Base-by-base conservation (phyloP, 495 filamentous ascomycete genomes). In the Halenospora varia region DNA sequence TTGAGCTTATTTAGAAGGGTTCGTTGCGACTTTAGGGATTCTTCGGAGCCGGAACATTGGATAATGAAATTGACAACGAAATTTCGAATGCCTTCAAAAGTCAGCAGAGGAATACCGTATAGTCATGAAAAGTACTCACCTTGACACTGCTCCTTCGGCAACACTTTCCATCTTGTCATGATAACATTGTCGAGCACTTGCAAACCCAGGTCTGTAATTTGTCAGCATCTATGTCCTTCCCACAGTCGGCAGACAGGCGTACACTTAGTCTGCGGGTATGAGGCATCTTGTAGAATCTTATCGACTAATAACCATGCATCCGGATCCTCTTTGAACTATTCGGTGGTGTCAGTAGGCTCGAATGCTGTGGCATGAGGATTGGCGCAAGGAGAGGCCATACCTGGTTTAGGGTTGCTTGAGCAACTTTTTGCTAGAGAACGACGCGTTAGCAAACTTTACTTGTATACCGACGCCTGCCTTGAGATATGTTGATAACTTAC, bases 11-110 rank as follows among this genome's bases (percentile, higher is more conserved):
- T 97, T 65, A 99, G 71, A 25, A 99, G 87, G 41, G 90, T 89
- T 57, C 88, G 83, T 67, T 99, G 85, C 53, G 77, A 75, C 62
- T 84, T 85, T 39, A 96, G 79, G 59, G 84, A 88, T 66, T 96
- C 92, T 69, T 97, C 93, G 26, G 88, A 88, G 66, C 78, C 82
- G 24, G 95, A 97, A 66, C 82, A 88, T 66, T 96, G 84, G 70
- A 99, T 92, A 70, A 99, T 97, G 72, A 93, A 94, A 71, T 90
- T 88, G 60, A 99, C 95, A 47, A 99, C 90, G 69, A 97, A 97
- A 75, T 97, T 97, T 51, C 94, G 93, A 66, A 99, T 97, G 26
- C 94, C 92, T 67, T 50, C 45, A 20, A 66, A 40, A 51, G 53
- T 47, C 50, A 62, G 15, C 8, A 41, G 52, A 55, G 47, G 17